Evolutionary conservation across 2,329 filamentous ascomycete species (phyloP), one percentile per base, ranked within the genome.

Genomic region (Colletotrichum sp.): DNA sequence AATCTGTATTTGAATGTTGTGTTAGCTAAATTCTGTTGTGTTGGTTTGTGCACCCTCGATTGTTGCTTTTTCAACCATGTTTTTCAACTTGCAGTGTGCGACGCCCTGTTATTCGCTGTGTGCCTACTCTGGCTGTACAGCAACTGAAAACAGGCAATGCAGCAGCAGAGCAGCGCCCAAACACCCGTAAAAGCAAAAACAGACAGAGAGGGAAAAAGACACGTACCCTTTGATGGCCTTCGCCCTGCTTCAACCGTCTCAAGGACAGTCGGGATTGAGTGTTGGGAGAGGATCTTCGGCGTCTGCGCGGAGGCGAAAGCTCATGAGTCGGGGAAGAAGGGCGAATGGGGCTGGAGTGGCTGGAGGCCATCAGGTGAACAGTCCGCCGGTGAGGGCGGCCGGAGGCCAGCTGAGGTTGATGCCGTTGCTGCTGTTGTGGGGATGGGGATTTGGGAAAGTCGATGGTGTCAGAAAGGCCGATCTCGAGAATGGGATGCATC

Each of bases 271-370:
- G 43, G 43, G 38, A 6, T 12, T 10, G 5, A 6, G 4, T 52
- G 2, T 8, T 52, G n/a, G 43, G 43, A 4, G 38, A 48, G 1
- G 43, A 52, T 2, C 6, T 21, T 1, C 6, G 43, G 43, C 43
- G 43, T 0, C 43, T 52, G 43, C 43, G 43, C 3, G 6, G n/a
- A 52, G n/a, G 10, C 6, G 6, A 52, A 1, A 0, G 0, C 4
- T 21, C 43, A 52, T 52, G 43, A 8, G 43, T 5, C 10, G 43
- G n/a, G 6, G 6, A 52, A 1, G 6, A 8, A 52, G 43, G 43
- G 43, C 43, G 10, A 21, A 24, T 3, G 6, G n/a, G 43, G n/a
- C 43, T 52, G 43, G 43, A 48, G 10, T 48, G 43, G 6, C 43
- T 48, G 10, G 43, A 52, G n/a, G 43, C n/a, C 43, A 52, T 52